A percentile compares a stretch with the other conserved stretches of the same genome.
These are phyloP conservation scores for Eucalyptus urophylla DNA, from an alignment of 345 rosid genomes.

Conservation along the genomic window DNA sequence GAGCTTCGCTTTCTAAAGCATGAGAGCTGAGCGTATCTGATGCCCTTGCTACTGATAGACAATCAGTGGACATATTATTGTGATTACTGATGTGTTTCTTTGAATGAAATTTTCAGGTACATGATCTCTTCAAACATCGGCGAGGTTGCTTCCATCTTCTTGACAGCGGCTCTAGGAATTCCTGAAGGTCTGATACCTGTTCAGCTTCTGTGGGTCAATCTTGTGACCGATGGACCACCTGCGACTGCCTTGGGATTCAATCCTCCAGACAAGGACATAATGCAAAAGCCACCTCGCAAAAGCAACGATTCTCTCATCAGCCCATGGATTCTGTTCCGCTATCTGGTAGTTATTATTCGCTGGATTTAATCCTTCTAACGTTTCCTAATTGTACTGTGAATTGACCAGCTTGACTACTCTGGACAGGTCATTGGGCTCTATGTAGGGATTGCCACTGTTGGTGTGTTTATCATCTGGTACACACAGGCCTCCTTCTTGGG, in stretches of 20 bases:
- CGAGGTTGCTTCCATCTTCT: constrained; percentile 66
- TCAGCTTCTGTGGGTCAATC: constrained; percentile 83
- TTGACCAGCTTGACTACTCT: background rate
- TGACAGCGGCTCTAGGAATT: constrained; percentile 71
- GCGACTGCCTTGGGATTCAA: constrained; percentile 80
- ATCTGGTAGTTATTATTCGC: constrained; percentile 32
- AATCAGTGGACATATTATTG: background rate
- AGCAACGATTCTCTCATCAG: constrained; percentile 55
- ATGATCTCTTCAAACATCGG: constrained; percentile 83
- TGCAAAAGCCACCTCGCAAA: constrained; percentile 69
- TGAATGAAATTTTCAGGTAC: constrained; percentile 25
- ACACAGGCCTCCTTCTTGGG: constrained; percentile 46
- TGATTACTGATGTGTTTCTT: background rate
- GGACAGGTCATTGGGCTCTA: constrained; percentile 53
- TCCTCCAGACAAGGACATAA: constrained; percentile 60
- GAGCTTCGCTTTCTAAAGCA: background rate
- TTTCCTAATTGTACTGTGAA: background rate
- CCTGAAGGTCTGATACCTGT: constrained; percentile 76
- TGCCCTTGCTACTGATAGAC: background rate
- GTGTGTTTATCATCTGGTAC: constrained; percentile 58
- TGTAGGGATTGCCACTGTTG: constrained; percentile 62
- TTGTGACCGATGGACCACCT: constrained; percentile 79
- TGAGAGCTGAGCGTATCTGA: background rate
- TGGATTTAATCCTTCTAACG: background rate
- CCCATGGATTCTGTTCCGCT: constrained; percentile 66